Conservation (phyloP, 352 stramenopile species). For the Phytopythium boreale region DNA sequence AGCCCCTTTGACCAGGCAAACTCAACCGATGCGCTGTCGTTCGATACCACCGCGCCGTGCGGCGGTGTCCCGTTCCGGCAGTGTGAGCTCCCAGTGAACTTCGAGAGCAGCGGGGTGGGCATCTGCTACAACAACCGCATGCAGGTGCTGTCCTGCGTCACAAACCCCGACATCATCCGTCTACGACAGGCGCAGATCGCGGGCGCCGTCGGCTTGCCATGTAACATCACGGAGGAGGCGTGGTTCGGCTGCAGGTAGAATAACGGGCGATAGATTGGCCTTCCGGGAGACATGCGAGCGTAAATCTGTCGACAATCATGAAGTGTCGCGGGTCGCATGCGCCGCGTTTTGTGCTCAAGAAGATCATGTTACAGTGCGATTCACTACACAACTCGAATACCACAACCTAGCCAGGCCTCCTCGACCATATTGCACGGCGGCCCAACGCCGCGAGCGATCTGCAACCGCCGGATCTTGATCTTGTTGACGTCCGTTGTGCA, state of each 20-base stretch:
- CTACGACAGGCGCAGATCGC: conserved; percentile 14
- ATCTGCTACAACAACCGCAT: conserved; percentile 28
- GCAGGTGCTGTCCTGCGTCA: conserved; percentile 21
- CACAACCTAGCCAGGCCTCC: conserved; percentile 30
- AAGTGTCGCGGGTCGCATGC: no score
- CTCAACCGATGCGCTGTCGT: conserved; percentile 1
- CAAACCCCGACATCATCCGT: conserved; percentile 15
- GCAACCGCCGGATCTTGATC: conserved; percentile 19
- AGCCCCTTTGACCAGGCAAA: conserved; percentile 10
- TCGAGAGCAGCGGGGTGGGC: conserved; percentile 6
- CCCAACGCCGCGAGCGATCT: conserved; percentile 20
- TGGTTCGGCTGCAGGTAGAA: conserved; percentile 14
- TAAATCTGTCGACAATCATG: no score
- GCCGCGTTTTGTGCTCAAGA: no score
- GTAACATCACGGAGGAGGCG: conserved; percentile 10
- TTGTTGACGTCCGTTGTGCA: conserved; percentile 26
- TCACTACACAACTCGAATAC: not conserved
- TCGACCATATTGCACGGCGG: conserved; percentile 12
- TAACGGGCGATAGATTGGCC: not conserved
- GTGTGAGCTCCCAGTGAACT: conserved; percentile 21
- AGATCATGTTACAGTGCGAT: no score
- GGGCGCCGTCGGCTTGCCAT: conserved; percentile 6
- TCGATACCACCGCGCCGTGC: not conserved
- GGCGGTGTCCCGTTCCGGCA: conserved; percentile 15
- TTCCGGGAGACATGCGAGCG: not conserved